Conservation (phyloP, 768 basidiomycete genomes). For the Scleroderma citrinum region DNA sequence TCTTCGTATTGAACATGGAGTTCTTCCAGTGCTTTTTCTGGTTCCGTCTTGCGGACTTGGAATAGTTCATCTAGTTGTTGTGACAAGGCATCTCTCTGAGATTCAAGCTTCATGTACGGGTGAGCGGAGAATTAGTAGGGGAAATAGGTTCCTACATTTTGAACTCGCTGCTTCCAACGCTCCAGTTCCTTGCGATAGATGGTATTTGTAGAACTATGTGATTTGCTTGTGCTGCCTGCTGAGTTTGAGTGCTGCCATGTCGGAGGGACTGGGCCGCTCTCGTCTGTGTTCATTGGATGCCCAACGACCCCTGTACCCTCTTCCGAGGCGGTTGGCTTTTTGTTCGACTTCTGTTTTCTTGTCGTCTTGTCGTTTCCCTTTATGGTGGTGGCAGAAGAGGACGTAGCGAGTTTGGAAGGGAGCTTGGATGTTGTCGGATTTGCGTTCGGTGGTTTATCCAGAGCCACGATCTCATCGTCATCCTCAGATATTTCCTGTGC, state of each 20-base stretch:
- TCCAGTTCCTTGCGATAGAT: conserved; percentile 21
- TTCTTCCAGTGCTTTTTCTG: conserved; percentile 50
- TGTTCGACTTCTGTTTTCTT: conserved; percentile 7
- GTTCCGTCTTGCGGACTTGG: conserved; percentile 55
- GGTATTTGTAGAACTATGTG: conserved; percentile 8
- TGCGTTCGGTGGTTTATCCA: conserved; percentile 4
- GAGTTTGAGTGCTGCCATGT: conserved; percentile 1
- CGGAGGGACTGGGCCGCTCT: not conserved
- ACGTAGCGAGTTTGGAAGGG: conserved; percentile 8
- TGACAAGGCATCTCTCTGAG: conserved; percentile 42
- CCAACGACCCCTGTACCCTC: conserved; percentile 13
- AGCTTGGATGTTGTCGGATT: conserved; percentile 14
- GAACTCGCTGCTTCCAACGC: conserved; percentile 26
- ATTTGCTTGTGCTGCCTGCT: conserved; percentile 9
- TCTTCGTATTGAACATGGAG: conserved; percentile 47
- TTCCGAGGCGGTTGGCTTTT: conserved; percentile 2
- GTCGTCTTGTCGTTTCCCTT: conserved; percentile 9
- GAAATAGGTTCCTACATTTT: conserved; percentile 13
- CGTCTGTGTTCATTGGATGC: conserved; percentile 1
- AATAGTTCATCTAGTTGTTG: conserved; percentile 56
- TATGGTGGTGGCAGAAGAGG: conserved; percentile 1
- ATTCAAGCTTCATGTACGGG: conserved; percentile 22
- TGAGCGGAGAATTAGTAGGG: not conserved
- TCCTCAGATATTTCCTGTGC: not conserved
- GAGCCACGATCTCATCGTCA: not conserved